Evolutionary conservation across 768 basidiomycete species (phyloP).

Genomic region (Tricholoma furcatifolium): DNA sequence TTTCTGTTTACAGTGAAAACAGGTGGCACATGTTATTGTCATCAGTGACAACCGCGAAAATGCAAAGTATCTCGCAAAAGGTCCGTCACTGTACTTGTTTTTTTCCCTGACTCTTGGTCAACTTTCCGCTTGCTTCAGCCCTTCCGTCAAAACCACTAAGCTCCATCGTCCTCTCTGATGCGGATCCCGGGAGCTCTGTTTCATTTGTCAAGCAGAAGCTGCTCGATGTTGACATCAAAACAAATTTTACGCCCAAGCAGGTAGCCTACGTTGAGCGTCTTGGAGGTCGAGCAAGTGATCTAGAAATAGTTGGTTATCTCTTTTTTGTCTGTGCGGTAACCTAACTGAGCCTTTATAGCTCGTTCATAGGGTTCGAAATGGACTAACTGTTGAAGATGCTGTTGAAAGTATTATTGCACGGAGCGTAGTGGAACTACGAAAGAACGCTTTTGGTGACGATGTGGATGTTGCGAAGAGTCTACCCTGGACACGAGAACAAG

Average conservation of each 20-base stretch:
- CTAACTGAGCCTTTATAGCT: conserved; percentile 43
- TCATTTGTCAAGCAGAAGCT: conserved; percentile 82
- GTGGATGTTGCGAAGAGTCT: conserved; percentile 80
- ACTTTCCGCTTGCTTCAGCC: conserved; percentile 39
- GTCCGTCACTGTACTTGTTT: conserved; percentile 32
- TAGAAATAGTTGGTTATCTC: conserved; percentile 63
- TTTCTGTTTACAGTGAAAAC: background rate
- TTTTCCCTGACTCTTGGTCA: background rate
- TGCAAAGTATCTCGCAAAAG: conserved; percentile 78
- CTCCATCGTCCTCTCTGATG: conserved; percentile 79
- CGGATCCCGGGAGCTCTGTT: conserved; percentile 76
- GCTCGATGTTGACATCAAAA: conserved; percentile 49
- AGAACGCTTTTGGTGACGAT: conserved; percentile 93
- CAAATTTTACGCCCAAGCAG: conserved; percentile 56
- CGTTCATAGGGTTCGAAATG: conserved; percentile 80
- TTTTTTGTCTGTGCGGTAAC: background rate
- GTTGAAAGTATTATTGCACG: conserved; percentile 88
- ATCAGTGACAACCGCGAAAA: conserved; percentile 90
- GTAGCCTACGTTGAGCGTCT: conserved; percentile 64
- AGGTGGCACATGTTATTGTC: conserved; percentile 92
- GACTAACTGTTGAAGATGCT: conserved; percentile 70
- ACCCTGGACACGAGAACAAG: conserved; percentile 86
- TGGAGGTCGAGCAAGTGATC: conserved; percentile 89
- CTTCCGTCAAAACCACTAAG: conserved; percentile 83
- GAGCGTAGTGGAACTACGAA: conserved; percentile 79